Conservation (phyloP, 305 asterid species). For the Fraxinus latifolia region DNA sequence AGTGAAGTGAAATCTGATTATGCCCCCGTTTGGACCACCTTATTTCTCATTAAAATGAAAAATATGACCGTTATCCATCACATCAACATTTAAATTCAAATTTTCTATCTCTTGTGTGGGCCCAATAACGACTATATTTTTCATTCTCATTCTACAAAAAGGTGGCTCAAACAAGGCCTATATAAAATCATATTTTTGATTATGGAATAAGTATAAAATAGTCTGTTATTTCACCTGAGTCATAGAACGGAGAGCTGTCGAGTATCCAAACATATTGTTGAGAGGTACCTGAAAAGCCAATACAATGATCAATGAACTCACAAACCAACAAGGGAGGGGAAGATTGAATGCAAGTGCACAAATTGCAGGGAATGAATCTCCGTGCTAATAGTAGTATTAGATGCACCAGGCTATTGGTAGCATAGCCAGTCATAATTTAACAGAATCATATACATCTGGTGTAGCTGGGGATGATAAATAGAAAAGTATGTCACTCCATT, state of each 20-base stretch:
- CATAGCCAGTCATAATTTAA: background rate
- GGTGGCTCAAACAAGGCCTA: background rate
- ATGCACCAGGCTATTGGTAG: background rate
- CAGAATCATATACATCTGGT: background rate
- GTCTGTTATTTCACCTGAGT: constrained; percentile 65
- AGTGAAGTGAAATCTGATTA: background rate
- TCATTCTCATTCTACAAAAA: too few relatives aligned
- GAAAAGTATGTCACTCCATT: background rate
- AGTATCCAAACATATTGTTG: constrained; percentile 97
- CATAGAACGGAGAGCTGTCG: constrained; percentile 96
- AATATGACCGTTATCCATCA: too few relatives aligned
- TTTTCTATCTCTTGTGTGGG: too few relatives aligned
- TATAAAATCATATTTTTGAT: background rate
- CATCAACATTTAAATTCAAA: too few relatives aligned
- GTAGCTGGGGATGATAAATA: background rate
- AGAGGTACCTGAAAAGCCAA: constrained; percentile 79
- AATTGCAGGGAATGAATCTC: background rate
- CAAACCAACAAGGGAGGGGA: background rate
- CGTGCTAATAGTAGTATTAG: background rate
- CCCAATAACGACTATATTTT: too few relatives aligned
- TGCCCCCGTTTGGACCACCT: too few relatives aligned
- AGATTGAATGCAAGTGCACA: background rate
- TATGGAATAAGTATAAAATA: background rate
- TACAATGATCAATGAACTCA: background rate
- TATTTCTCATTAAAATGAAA: too few relatives aligned